Conservation (phyloP, 108 stramenopile genomes). For the Cyclotella atomus region DNA sequence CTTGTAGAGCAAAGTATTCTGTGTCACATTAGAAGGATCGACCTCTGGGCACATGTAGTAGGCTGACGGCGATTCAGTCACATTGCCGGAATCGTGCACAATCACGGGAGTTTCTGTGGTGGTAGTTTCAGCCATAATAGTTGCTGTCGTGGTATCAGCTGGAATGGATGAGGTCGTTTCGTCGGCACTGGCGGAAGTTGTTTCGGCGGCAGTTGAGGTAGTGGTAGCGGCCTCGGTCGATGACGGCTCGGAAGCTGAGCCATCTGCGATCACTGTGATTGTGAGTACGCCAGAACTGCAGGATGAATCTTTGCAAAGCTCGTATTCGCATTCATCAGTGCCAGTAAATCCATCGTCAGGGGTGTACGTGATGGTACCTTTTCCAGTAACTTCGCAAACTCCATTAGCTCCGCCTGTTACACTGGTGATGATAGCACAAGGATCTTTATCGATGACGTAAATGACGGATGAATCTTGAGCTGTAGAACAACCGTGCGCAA, state of each 20-base stretch:
- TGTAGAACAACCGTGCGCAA: slow-evolving; percentile 4
- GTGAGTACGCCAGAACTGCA: slow-evolving; percentile 3
- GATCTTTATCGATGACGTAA: slow-evolving; percentile 11
- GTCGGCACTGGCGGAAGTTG: too few relatives aligned
- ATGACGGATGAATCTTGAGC: not conserved
- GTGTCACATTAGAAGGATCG: not conserved
- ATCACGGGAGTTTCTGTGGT: not conserved
- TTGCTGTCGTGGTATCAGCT: not conserved
- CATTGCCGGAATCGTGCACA: not conserved
- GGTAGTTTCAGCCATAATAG: not conserved
- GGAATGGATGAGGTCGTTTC: too few relatives aligned
- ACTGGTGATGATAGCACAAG: not conserved
- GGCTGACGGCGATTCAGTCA: not conserved
- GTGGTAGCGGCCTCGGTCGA: not conserved
- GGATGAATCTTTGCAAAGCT: not conserved
- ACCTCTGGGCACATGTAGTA: slow-evolving; percentile 13
- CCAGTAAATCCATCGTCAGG: slow-evolving; percentile 3
- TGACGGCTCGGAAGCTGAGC: not conserved
- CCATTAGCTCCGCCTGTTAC: slow-evolving; percentile 2
- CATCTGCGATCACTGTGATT: slow-evolving; percentile 6
- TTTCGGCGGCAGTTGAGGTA: not conserved
- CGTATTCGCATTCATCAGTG: slow-evolving; percentile 9
- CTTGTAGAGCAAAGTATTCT: slow-evolving; percentile 5
- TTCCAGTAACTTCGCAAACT: not conserved
- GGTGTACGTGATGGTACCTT: slow-evolving; percentile 12